Base-by-base conservation (phyloP, 192 early-diverging fungal species). In the Coemansia sp. region DNA sequence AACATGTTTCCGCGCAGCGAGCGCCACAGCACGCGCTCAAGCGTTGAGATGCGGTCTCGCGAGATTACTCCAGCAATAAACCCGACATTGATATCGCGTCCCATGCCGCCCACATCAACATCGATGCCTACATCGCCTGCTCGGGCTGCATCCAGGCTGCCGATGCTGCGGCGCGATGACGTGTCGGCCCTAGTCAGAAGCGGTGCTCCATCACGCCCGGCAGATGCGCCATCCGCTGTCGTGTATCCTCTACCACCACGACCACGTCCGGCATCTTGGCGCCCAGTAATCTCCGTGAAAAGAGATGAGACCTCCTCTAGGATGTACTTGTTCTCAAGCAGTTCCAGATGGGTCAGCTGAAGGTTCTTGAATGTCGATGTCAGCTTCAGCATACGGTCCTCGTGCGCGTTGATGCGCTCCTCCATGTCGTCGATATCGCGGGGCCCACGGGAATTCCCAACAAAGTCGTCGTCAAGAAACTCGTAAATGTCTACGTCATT, bases 21-120 rank as follows among this genome's bases (percentile, higher is more conserved):
- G 56, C 97, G 88, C 92, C 96, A 99, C 49, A 99, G 88, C 57
- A 99, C 89, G 58, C 95, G 89, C 79, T 98, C 93, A 67, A 99
- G 97, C 16, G 90, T 94, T 32, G 85, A 86, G 72, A 95, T 87
- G 57, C 89, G 88, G 23, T 71, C 64, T 44, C 95, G 88, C 25
- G 90, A 82, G 57, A 99, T 94, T 18, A 99, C 97, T 28, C 97
- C 97, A 31, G 97, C 91, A 50, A 99, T 92, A 74, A 93, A 95
- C 34, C 94, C 93, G 34, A 89, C 59, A 64, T 80, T 81, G 56
- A 87, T 72, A 61, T 85, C 85, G 24, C 60, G 78, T 19, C 69
- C 73, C 22, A 64, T 50, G 18, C 56, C 49, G 49, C 72, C 73
- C 4, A 31, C 58, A 54, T 76, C 82, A 18, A 69, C 53, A 19